Base-by-base conservation (phyloP, 768 basidiomycete species). In the Calvatia gigantea region DNA sequence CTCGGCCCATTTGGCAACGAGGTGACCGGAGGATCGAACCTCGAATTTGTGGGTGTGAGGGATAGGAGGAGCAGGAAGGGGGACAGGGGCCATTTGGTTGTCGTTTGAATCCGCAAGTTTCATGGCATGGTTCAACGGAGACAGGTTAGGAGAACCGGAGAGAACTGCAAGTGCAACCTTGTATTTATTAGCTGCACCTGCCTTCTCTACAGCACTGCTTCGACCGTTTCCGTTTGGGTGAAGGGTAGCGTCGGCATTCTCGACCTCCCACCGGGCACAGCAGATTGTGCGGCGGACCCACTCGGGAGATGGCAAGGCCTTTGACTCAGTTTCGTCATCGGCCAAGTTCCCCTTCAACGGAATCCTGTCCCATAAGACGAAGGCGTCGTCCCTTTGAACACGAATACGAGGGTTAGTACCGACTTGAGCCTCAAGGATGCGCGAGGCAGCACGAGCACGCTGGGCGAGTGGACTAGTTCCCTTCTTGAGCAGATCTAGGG, bases 401-500 rank as follows among this genome's bases (percentile, higher is more conserved):
- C 84, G 79, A 51, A 93, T 89, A 58, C 90, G 86, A 3, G 85
- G 79, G 64, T 93, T 92, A 21, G 83, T 79, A 29, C 91, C 91
- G 35, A 94, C 90, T 69, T 91, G 87, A 0, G 86, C 85, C 68
- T 97, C 94, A 39, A 97, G 80, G 50, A 93, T 85, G 21, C 94
- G 86, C 9, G 94, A 93, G 11, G 94, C 94, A 0, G 87, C 78
- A 19, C 94, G 88, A 1, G 94, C 94, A 25, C 86, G 84, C 65
- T 89, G 83, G 0, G 94, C 91, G 9, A 93, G 78, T 0, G 82
- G 72, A 25, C 79, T 88, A 0, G 86, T 84, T 1, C 94, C 94
- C 67, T 96, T 97, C 80, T 97, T 97, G 64, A 96, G 81, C 1
- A 95, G 73, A 66, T 97, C 94, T 2, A 97, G 79, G 0, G 94